Conservation (phyloP, 2,329 filamentous ascomycete species). For the Alternaria burnsii region DNA sequence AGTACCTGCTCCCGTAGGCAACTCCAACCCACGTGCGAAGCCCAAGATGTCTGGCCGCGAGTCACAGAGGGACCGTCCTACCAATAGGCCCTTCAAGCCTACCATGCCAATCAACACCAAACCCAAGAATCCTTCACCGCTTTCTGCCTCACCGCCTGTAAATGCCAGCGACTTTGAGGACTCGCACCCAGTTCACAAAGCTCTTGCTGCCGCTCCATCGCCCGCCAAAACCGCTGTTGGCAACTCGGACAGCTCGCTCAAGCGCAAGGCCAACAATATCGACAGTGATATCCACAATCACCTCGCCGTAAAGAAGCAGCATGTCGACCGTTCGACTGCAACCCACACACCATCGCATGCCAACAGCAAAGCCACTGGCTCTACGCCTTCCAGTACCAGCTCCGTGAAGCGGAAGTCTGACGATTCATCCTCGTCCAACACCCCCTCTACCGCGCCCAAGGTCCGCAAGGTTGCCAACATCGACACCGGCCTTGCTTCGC, state of each 20-base stretch:
- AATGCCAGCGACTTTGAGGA: conserved; percentile 67
- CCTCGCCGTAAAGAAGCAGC: conserved; percentile 45
- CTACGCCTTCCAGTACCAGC: conserved; percentile 38
- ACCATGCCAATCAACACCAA: conserved; percentile 56
- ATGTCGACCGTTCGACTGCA: conserved; percentile 39
- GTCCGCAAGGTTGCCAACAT: conserved; percentile 47
- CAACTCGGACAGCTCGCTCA: conserved; percentile 47
- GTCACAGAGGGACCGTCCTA: conserved; percentile 28
- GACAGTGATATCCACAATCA: conserved; percentile 51
- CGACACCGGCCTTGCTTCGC: conserved; percentile 46
- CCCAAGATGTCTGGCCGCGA: conserved; percentile 41
- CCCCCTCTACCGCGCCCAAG: conserved; percentile 38
- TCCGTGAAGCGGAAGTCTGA: conserved; percentile 58
- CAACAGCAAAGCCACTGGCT: conserved; percentile 41
- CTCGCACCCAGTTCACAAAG: conserved; percentile 52
- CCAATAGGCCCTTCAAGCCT: conserved; percentile 37
- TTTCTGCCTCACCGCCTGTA: conserved; percentile 68
- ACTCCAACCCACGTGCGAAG: conserved; percentile 40
- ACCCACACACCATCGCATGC: conserved; percentile 41
- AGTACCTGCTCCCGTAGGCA: conserved; percentile 28
- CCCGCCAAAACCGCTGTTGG: conserved; percentile 44
- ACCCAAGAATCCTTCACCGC: conserved; percentile 68
- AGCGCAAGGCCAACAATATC: conserved; percentile 54
- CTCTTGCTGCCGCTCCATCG: conserved; percentile 46
- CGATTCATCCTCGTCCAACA: conserved; percentile 46